Conservation (phyloP, 257 asterid genomes). For the Solanum dulcamara region DNA sequence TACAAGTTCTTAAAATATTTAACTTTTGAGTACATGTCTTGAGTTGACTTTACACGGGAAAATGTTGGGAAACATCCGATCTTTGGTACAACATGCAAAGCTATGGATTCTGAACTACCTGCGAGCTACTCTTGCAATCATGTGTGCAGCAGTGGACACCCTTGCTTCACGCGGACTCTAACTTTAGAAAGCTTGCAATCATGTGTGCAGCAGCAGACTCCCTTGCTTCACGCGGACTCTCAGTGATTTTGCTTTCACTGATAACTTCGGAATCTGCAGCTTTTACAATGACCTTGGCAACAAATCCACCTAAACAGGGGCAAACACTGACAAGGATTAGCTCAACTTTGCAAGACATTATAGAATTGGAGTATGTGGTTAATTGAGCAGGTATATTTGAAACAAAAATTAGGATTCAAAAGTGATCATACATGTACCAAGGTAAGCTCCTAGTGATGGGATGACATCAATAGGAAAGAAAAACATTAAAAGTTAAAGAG, state of each 20-base stretch:
- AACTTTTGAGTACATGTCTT: neutral
- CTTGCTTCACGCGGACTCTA: neutral
- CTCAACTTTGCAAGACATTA: neutral
- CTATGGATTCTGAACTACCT: neutral
- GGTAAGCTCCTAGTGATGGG: neutral
- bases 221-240: conserved; percentile 1
- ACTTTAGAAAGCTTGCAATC: neutral
- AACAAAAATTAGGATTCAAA: neutral
- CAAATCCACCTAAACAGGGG: conserved; percentile 2
- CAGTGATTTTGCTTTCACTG: neutral
- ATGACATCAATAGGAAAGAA: neutral
- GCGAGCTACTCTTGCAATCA: neutral
- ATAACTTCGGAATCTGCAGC: conserved; percentile 1
- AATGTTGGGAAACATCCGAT: neutral
- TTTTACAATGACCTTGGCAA: neutral
- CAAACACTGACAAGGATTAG: neutral
- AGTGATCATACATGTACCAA: neutral
- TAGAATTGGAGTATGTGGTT: neutral
- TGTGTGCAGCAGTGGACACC: conserved; percentile 4
- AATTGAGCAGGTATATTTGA: neutral
- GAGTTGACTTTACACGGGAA: neutral
- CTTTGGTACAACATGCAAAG: neutral
- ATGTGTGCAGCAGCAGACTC: conserved; percentile 4
- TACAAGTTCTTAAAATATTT: neutral
- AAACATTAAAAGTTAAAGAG: neutral